Evolutionary conservation across 2,329 filamentous ascomycete species (phyloP).

Genomic region (Colletotrichum sp.): DNA sequence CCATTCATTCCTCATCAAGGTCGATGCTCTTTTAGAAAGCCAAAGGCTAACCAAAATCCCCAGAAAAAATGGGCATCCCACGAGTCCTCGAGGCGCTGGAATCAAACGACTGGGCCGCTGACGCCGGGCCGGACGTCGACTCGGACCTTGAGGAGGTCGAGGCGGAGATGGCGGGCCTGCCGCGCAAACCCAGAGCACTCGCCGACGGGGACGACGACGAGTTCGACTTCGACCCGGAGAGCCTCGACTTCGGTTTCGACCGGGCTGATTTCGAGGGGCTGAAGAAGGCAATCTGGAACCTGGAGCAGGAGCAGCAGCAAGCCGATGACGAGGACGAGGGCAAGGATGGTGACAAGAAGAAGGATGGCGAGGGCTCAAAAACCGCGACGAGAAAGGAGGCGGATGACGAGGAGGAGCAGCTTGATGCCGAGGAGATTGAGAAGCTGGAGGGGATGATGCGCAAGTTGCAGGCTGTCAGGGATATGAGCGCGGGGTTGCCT

Average conservation of each 20-base stretch:
- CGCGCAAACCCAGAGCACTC: conserved; percentile 33
- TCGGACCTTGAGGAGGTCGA: conserved; percentile 35
- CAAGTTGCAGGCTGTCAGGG: conserved; percentile 65
- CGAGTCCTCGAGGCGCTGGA: conserved; percentile 67
- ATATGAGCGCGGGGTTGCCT: conserved; percentile 63
- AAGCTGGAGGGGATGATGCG: conserved; percentile 69
- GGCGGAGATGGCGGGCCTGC: conserved; percentile 31
- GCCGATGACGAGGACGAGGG: not conserved
- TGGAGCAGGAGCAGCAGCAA: conserved; percentile 28
- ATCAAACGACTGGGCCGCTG: conserved; percentile 65
- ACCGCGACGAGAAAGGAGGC: not conserved
- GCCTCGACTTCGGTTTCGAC: conserved; percentile 58
- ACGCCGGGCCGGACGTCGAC: conserved; percentile 33
- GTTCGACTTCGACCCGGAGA: conserved; percentile 48
- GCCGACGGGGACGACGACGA: conserved; percentile 31
- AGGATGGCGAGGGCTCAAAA: not conserved
- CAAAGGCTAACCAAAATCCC: conserved; percentile 20
- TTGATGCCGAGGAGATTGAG: conserved; percentile 55
- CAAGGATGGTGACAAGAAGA: not conserved
- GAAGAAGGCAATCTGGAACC: conserved; percentile 55
- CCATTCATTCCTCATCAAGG: too few relatives aligned
- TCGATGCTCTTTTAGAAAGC: too few relatives aligned
- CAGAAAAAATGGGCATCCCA: conserved; percentile 64
- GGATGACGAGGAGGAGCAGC: conserved; percentile 26
- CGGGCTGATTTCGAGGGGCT: conserved; percentile 57